Percentiles rank a stretch among this genome's conserved stretches.
Evolutionary conservation across 1,139 yeast species (phyloP).

Genomic region (Blastobotrys apis): DNA sequence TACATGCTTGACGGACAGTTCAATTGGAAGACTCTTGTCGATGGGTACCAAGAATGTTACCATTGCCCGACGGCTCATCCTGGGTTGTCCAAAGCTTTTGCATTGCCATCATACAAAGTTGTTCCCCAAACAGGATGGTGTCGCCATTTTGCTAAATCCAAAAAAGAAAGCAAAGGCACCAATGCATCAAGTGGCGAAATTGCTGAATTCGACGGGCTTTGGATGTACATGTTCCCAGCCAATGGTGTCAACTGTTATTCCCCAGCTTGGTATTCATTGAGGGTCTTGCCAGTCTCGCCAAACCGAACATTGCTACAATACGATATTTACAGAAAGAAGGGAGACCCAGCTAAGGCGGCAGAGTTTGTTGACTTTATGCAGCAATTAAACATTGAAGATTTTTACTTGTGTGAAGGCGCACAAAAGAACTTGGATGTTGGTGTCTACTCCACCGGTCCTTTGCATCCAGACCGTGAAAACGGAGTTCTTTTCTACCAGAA

Average conservation of each 20-base stretch:
- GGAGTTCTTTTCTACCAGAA: conserved; percentile 14
- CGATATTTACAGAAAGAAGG: conserved; percentile 13
- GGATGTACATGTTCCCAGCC: conserved; percentile 16
- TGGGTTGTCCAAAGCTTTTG: conserved; percentile 15
- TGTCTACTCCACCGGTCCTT: conserved; percentile 12
- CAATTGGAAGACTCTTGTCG: conserved; percentile 15
- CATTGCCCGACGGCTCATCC: conserved; percentile 16
- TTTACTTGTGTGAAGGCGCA: conserved; percentile 13
- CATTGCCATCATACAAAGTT: conserved; percentile 13
- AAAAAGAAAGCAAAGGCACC: conserved; percentile 8
- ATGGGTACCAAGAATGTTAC: conserved; percentile 14
- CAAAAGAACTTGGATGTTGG: conserved; percentile 13
- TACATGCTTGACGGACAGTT: conserved; percentile 11
- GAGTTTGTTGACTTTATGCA: conserved; percentile 14
- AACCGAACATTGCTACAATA: conserved; percentile 9
- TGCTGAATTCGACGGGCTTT: conserved; percentile 13
- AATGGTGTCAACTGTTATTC: conserved; percentile 15
- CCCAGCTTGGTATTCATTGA: conserved; percentile 14
- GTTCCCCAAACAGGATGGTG: conserved; percentile 13
- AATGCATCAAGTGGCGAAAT: conserved; percentile 6
- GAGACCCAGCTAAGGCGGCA: conserved; percentile 6
- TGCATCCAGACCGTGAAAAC: conserved; percentile 14
- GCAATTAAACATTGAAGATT: conserved; percentile 14
- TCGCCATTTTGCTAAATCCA: conserved; percentile 13
- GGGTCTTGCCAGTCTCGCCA: conserved; percentile 11